Base-by-base conservation (phyloP, 2,329 filamentous ascomycete species). In the Xylariaceae sp. region DNA sequence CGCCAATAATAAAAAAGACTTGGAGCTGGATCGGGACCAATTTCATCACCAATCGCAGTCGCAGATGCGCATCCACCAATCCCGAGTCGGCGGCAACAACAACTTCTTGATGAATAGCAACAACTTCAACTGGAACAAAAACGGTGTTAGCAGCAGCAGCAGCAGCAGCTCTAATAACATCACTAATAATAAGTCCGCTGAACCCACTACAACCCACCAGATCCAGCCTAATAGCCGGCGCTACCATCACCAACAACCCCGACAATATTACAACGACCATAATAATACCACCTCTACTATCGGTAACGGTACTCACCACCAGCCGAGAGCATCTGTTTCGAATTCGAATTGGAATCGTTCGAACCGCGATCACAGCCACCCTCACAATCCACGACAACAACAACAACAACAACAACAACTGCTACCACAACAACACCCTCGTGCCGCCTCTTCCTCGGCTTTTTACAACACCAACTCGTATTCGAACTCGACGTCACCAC, bases 381-480 rank as follows among this genome's bases (percentile, higher is more conserved):
- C 33, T 29, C 26, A 53, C 52, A 56, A 43, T 21, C 46, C 19
- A 12, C 45, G 24, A 51, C 39, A 16, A 23, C 50, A 9, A 33
- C 51, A 23, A 4, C 41, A 34, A 19, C 47, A 16, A n/a, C 43
- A 46, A 4, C 29, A 21, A 19, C 34, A 53, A 6, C 36, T 14
- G 14, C 37, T 19, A 6, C 37, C 14, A 14, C n/a, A 40, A 40
- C 6, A 4, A 23, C 37, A 26, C 28, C 47, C 48, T 17, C 53
- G 60, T 33, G 56, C 56, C 3, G 52, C 43, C n/a, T 63, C 58
- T 1, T 62, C 57, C 21, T 23, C 34, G 6, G 45, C 53, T 40
- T 41, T 49, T 29, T 50, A 60, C 48, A 50, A 36, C 28, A 24
- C 31, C 2, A 24, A n/a, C 4, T 29, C 33, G 9, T 33, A 33